Evolutionary conservation across 768 basidiomycete species (phyloP), one percentile per base, ranked within the genome.

Genomic region (Tylopilus sp.): DNA sequence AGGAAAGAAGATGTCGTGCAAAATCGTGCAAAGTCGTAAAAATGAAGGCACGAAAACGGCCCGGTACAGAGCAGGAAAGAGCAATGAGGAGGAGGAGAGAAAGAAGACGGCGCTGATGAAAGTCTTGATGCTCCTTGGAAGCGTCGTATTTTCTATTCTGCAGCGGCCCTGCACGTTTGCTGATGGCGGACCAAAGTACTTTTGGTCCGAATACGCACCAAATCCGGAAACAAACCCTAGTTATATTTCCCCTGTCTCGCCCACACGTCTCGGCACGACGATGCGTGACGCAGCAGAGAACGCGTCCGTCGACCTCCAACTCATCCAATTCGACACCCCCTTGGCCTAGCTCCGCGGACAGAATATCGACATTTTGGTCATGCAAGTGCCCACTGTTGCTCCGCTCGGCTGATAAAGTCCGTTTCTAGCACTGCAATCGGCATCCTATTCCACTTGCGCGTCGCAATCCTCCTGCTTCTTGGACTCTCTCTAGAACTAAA

Each of bases 1-100:
- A 50, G 58, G 48, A 56, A 58, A 69, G 72, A 67, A 72, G 75
- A 74, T 70, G 85, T 86, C 85, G 85, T 86, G 75, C 76, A 77
- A 74, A 74, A 73, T 84, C 82, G 82, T 83, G 74, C 67, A 76
- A 72, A 75, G 79, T 83, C 81, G 82, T 83, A 79, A 83, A 78
- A 73, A 68, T 68, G 73, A 70, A 68, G 68, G 68, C 59, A 60
- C 56, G 58, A 52, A 45, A 57, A 64, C 54, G 59, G 63, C 61
- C 69, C 53, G 55, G 55, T 54, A 53, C 21, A 50, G 59, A 65
- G 63, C 63, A 55, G 56, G 64, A 60, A 63, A 56, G 59, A 54
- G 54, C 40, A 56, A 54, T 50, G 59, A 50, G 52, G 61, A 55
- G 45, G 56, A 52, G 53, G 59, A 63, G 63, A 61, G 62, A 62